Conservation (phyloP, 495 filamentous ascomycete genomes). For the Achaetomiella virescens region DNA sequence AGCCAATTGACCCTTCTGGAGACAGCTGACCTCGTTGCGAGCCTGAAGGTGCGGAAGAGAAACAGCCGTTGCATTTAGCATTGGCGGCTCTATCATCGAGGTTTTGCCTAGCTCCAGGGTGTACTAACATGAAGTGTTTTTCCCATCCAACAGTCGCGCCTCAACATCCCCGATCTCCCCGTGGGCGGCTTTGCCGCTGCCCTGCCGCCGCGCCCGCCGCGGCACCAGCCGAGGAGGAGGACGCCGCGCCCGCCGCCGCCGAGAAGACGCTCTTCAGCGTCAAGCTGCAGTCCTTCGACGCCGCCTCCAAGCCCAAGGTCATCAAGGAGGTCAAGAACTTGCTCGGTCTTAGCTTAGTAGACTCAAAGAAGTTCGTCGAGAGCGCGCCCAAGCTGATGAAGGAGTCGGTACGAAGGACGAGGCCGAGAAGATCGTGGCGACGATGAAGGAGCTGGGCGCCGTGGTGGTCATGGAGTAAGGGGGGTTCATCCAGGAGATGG, state of each 20-base stretch:
- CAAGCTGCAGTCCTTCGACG: constrained; percentile 84
- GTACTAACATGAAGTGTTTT: not conserved
- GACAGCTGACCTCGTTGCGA: constrained; percentile 89
- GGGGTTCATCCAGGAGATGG: not conserved
- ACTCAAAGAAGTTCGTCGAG: constrained; percentile 99
- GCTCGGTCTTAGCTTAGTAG: constrained; percentile 90
- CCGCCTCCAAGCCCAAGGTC: constrained; percentile 87
- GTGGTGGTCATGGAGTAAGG: constrained; percentile 82
- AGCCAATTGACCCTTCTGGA: constrained; percentile 95
- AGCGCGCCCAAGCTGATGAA: constrained; percentile 96
- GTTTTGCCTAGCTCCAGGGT: not conserved
- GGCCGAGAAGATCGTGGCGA: constrained; percentile 93
- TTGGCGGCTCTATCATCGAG: not conserved
- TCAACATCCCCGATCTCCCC: constrained; percentile 97
- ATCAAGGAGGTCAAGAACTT: constrained; percentile 99
- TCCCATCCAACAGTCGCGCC: constrained; percentile 58
- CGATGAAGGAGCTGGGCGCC: constrained; percentile 85
- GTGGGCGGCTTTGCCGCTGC: constrained; percentile 72
- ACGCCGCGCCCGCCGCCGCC: constrained; percentile 75
- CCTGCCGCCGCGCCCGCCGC: constrained; percentile 51
- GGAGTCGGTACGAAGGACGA: constrained; percentile 97
- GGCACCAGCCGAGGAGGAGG: constrained; percentile 60
- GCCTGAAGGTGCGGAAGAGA: constrained; percentile 62
- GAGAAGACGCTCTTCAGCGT: constrained; percentile 98
- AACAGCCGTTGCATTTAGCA: not conserved